Conservation (phyloP, 768 basidiomycete genomes). For the Omphalotus guepiniiformis region DNA sequence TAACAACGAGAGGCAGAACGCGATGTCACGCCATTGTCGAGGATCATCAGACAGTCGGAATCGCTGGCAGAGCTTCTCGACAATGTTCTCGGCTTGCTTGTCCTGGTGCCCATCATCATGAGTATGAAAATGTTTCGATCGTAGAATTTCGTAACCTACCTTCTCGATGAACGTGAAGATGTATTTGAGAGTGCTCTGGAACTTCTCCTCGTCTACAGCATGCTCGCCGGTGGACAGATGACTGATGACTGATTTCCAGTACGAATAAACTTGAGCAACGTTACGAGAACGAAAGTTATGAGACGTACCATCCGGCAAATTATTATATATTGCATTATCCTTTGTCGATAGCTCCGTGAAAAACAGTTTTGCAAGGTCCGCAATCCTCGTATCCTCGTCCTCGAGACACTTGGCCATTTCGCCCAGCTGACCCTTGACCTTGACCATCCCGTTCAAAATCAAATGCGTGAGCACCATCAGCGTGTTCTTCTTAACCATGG, state of each 20-base stretch:
- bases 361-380: constrained; percentile 96
- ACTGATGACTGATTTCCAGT: constrained; percentile 95
- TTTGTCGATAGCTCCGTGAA: constrained; percentile 95
- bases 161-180: constrained; percentile 98
- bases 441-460: constrained; percentile 99
- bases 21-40: constrained; percentile 96
- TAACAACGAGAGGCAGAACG: constrained; percentile 88
- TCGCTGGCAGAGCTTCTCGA: constrained; percentile 96
- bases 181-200: constrained; percentile 90
- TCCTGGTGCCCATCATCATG: constrained; percentile 54
- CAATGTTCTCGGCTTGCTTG: constrained; percentile 96
- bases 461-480: constrained; percentile 97
- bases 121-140: background rate
- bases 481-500: constrained; percentile 97
- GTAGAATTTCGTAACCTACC: constrained; percentile 34
- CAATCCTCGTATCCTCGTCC: constrained; percentile 81
- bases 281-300: background rate
- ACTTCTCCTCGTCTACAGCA: constrained; percentile 87
- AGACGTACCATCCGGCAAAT: constrained; percentile 83
- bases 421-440: constrained; percentile 97
- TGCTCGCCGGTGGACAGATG: constrained; percentile 89
- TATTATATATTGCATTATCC: constrained; percentile 99
- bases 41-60: constrained; percentile 86
- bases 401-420: constrained; percentile 99
- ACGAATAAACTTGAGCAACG: constrained; percentile 6